Conservation (phyloP, 1,139 yeast species). For the Kurtzmaniella quercitrusa region DNA sequence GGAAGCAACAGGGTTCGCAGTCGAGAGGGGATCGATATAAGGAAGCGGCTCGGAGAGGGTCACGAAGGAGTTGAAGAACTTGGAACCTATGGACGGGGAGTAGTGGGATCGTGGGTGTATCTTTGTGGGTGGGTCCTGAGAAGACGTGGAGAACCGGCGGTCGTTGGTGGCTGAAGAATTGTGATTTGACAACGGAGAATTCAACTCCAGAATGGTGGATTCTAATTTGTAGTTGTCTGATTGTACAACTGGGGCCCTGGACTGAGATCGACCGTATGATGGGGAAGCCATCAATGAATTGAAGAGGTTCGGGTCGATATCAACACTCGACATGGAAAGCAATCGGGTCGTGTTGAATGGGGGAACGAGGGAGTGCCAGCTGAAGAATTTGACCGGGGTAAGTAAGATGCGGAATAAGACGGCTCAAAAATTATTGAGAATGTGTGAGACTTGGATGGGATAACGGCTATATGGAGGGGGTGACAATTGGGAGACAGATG, state of each 20-base stretch:
- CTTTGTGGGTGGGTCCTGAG: neutral
- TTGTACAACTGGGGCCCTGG: neutral
- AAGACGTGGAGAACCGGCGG: neutral
- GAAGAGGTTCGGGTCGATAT: conserved; percentile 3
- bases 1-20: neutral
- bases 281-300: conserved; percentile 1
- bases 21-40: neutral
- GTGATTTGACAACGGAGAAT: neutral
- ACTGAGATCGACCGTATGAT: neutral
- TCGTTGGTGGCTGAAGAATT: neutral
- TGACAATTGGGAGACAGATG: too few relatives aligned
- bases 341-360: too few relatives aligned
- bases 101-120: neutral
- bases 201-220: neutral
- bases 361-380: too few relatives aligned
- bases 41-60: neutral
- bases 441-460: too few relatives aligned
- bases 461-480: too few relatives aligned
- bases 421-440: too few relatives aligned
- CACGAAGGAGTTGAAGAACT: conserved; percentile 5
- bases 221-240: neutral
- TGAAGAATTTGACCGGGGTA: too few relatives aligned
- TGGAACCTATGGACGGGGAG: conserved; percentile 6
- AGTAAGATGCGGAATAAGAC: too few relatives aligned
- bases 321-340: conserved; percentile 5